phyloP scores from a whole-genome alignment of 169 alveolate genomes.

The Plasmodium coatneyi region DNA sequence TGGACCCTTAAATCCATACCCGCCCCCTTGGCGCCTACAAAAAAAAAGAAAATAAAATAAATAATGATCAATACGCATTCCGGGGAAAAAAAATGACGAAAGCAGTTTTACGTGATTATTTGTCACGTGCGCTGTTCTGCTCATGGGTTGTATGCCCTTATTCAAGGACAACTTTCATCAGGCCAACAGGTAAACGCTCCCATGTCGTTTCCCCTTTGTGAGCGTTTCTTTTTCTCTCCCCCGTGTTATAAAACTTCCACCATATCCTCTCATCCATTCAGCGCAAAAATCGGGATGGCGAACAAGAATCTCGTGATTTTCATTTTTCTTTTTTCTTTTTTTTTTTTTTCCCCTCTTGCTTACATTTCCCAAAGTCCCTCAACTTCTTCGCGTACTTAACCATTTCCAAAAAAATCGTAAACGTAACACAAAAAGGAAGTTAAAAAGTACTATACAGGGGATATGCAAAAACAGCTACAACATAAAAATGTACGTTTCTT shows the following conservation, averaged over 20 bases:
- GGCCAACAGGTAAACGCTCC: background rate
- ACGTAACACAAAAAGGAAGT: background rate
- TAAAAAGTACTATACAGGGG: conserved; percentile 6
- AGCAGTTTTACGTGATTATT: background rate
- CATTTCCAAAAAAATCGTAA: conserved; percentile 32
- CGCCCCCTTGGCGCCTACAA: conserved; percentile 62
- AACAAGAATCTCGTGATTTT: background rate
- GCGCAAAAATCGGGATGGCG: background rate
- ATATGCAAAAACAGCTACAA: background rate
- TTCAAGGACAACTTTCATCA: background rate
- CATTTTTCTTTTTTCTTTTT: background rate
- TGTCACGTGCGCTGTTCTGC: background rate
- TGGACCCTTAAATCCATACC: conserved; percentile 94
- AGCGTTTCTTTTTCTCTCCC: background rate
- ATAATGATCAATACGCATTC: background rate
- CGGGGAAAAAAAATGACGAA: background rate
- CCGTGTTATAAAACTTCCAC: background rate
- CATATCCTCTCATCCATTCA: background rate
- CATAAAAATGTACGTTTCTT: background rate
- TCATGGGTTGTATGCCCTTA: background rate
- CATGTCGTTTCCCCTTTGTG: background rate
- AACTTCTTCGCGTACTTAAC: conserved; percentile 64
- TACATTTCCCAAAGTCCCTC: conserved; percentile 65
- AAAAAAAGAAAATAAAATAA: background rate
- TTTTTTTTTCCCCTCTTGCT: background rate